A percentile compares a stretch with the other conserved stretches of the same genome.
phyloP scores from a whole-genome alignment of 345 rosid species.

The Raphanus raphanistrum region DNA sequence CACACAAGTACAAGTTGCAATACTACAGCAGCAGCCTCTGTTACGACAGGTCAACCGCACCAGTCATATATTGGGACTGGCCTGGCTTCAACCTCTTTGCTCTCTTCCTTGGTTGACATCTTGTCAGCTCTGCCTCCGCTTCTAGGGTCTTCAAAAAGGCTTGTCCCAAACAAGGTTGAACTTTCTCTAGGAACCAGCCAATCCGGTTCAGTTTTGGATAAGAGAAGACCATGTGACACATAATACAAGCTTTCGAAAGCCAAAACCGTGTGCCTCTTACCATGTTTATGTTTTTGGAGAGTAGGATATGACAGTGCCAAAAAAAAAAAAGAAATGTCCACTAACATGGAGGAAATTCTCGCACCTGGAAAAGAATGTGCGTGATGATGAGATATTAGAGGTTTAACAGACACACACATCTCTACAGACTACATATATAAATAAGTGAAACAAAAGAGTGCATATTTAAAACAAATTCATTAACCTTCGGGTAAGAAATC shows the following conservation, averaged over 20 bases:
- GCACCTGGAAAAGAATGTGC: neutral
- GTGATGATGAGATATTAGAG: too few species aligned
- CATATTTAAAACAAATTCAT: too few species aligned
- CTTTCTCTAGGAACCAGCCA: neutral
- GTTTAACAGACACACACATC: too few species aligned
- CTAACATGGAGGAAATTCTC: neutral
- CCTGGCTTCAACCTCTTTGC: too few species aligned
- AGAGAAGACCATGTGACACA: neutral
- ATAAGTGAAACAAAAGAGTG: too few species aligned
- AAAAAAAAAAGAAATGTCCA: neutral
- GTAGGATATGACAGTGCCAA: neutral
- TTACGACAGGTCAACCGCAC: too few species aligned
- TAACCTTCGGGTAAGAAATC: neutral
- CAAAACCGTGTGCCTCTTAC: neutral
- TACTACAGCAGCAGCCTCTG: too few species aligned
- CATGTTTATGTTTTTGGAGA: neutral
- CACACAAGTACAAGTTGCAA: too few species aligned
- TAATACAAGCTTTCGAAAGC: neutral
- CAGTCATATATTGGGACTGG: too few species aligned
- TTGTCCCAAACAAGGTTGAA: neutral
- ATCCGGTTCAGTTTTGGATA: neutral
- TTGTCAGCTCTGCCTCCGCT: neutral
- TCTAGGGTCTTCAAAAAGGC: neutral
- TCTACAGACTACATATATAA: too few species aligned
- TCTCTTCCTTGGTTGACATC: too few species aligned